Base-by-base conservation (phyloP, 2,329 filamentous ascomycete species). In the Clarireedia sp. region DNA sequence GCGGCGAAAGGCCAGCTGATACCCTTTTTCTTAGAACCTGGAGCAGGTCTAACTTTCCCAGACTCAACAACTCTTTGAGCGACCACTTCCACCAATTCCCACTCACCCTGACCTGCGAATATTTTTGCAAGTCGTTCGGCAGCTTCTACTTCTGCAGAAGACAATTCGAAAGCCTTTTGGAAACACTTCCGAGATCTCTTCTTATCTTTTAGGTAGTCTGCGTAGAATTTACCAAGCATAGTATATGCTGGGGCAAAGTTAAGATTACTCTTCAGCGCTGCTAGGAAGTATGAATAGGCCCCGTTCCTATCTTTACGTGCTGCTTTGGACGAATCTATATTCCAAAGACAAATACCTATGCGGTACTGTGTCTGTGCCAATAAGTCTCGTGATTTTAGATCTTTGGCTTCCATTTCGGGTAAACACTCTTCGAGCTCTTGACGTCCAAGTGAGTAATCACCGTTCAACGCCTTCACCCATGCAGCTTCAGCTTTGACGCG, bases 1-100 rank as follows among this genome's bases (percentile, higher is more conserved):
- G 94, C 92, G 2, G 92, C 90, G 68, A 90, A 95, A 2, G 94
- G 94, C 94, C 94, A 99, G 72, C 91, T 96, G 60, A 95, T 85
- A 1, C 90, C 90, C 71, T 89, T 92, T 64, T 88, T 86, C 76
- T 95, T 96, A 1, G 92, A 96, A 1, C 95, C 94, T 9, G 94
- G 92, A 1, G 91, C 84, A 23, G 90, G 89, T 62, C 87, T 87
- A 41, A 92, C 89, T 70, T 90, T 94, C 53, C 94, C 94, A n/a
- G 92, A 96, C 60, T 96, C 89, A 2, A 97, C 85, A 0, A 96
- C 88, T 50, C 95, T 83, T 68, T 91, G 88, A 1, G 94, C 87
- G 33, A 99, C 85, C 19, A 95, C 82, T 72, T 97, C 94, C 7
- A 99, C 95, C 50, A 95, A 83, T 62, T 97, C 94, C 94, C 94